Conservation (phyloP, 495 filamentous ascomycete species). For the Xylaria flabelliformis region DNA sequence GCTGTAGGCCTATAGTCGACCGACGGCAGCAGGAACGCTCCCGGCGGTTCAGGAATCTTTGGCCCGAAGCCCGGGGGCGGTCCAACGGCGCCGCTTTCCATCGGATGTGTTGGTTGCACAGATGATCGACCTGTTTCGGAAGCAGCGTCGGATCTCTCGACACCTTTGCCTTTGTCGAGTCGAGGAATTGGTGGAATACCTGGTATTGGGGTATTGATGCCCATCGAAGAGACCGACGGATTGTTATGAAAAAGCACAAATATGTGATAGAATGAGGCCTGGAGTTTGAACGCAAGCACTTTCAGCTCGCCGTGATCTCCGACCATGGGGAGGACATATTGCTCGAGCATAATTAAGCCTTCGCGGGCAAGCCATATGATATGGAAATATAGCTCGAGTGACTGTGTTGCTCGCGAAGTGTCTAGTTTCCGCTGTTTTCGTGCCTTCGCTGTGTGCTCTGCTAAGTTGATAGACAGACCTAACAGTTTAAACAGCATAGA, state of each 20-base stretch:
- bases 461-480: slow-evolving; percentile 87
- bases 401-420: slow-evolving; percentile 66
- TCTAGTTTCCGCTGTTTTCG: slow-evolving; percentile 85
- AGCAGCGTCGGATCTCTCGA: slow-evolving; percentile 44
- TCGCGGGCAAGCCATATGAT: slow-evolving; percentile 96
- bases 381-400: slow-evolving; percentile 84
- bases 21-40: slow-evolving; percentile 76
- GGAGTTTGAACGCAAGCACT: slow-evolving; percentile 88
- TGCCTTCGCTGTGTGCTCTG: slow-evolving; percentile 81
- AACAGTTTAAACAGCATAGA: slow-evolving; percentile 86
- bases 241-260: slow-evolving; percentile 94
- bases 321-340: slow-evolving; percentile 83
- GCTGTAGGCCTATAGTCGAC: slow-evolving; percentile 85
- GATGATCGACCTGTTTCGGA: slow-evolving; percentile 40
- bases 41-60: slow-evolving; percentile 57
- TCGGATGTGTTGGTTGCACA: slow-evolving; percentile 48
- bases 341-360: slow-evolving; percentile 83
- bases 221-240: slow-evolving; percentile 53
- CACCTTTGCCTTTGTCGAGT: slow-evolving; percentile 53
- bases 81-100: slow-evolving; percentile 58
- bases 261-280: slow-evolving; percentile 94
- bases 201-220: slow-evolving; percentile 39
- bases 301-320: slow-evolving; percentile 74
- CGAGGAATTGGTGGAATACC: slow-evolving; percentile 35
- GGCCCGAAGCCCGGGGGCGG: slow-evolving; percentile 56